These are phyloP conservation scores for Globisporangium middletonii DNA, from an alignment of 352 stramenopile species.

Conservation along the genomic window DNA sequence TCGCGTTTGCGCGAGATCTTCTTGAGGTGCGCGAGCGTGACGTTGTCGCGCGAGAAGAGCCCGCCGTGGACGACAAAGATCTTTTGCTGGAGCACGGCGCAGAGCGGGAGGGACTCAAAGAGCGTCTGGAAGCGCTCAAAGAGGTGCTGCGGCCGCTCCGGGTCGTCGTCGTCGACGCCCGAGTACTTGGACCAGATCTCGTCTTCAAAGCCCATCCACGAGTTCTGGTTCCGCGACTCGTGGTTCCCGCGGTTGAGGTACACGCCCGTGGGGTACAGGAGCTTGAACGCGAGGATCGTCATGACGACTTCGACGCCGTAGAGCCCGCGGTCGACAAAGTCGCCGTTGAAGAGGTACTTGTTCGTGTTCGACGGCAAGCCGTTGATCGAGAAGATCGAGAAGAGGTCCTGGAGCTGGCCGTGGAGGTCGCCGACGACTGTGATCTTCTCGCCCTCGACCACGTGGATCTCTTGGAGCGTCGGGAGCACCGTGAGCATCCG, in stretches of 20 bases:
- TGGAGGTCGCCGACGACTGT: conserved; percentile 93
- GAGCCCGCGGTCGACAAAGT: conserved; percentile 93
- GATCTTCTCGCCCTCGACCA: conserved; percentile 84
- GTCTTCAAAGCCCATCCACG: conserved; percentile 92
- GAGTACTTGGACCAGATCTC: conserved; percentile 85
- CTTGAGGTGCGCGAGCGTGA: conserved; percentile 87
- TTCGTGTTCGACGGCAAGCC: conserved; percentile 87
- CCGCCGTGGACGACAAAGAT: conserved; percentile 94
- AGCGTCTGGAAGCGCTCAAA: conserved; percentile 73
- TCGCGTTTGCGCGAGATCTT: conserved; percentile 90
- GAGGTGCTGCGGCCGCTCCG: conserved; percentile 38
- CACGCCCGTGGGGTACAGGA: conserved; percentile 81
- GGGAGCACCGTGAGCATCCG: conserved; percentile 51
- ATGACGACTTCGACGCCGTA: conserved; percentile 87
- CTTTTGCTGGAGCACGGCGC: conserved; percentile 84
- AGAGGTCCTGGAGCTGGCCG: conserved; percentile 93
- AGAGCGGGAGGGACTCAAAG: conserved; percentile 89
- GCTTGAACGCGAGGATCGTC: conserved; percentile 66
- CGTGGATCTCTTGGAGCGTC: conserved; percentile 84
- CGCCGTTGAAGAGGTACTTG: conserved; percentile 95
- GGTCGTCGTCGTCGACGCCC: conserved; percentile 46
- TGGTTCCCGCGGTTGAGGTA: conserved; percentile 95
- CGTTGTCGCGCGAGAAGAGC: conserved; percentile 89
- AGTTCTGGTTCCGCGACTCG: conserved; percentile 93
- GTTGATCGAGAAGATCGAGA: conserved; percentile 93